A percentile compares a stretch with the other conserved stretches of the same genome.
Evolutionary conservation across 2,329 filamentous ascomycete genomes (phyloP).

Genomic region (Xylariaceae sp.): DNA sequence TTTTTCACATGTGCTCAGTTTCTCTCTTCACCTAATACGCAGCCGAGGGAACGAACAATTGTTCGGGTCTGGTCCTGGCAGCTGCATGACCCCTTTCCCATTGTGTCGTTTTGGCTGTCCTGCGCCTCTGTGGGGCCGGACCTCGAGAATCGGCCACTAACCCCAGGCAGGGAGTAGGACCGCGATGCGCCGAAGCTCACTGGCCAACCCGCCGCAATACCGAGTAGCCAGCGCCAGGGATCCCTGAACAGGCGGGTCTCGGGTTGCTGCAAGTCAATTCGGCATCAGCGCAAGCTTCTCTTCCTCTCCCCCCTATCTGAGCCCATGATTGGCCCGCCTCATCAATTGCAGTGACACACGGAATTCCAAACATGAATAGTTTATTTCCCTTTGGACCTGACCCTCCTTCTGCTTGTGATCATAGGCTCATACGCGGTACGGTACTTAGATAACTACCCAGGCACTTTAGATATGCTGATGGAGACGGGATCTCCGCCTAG

Average conservation of each 20-base stretch:
- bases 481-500: not conserved
- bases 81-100: not conserved
- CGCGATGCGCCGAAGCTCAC: constrained; percentile 7
- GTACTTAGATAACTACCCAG: not conserved
- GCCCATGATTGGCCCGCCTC: constrained; percentile 1
- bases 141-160: not conserved
- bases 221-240: not conserved
- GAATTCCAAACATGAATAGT: not conserved
- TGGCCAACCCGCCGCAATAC: not conserved
- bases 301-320: not conserved
- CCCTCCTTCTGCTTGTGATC: not conserved
- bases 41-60: constrained; percentile 11
- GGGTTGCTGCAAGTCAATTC: not conserved
- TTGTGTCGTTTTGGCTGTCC: too few relatives aligned
- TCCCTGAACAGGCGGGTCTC: not conserved
- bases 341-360: constrained; percentile 7
- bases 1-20: constrained; percentile 11
- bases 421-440: not conserved
- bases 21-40: not conserved
- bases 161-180: constrained; percentile 3
- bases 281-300: not conserved
- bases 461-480: not conserved
- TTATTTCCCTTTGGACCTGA: not conserved
- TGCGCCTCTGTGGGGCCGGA: too few relatives aligned
- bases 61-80: not conserved